These are phyloP conservation scores for Fusarium sp. DNA, from an alignment of 2,329 filamentous ascomycete species.

Conservation along the genomic window DNA sequence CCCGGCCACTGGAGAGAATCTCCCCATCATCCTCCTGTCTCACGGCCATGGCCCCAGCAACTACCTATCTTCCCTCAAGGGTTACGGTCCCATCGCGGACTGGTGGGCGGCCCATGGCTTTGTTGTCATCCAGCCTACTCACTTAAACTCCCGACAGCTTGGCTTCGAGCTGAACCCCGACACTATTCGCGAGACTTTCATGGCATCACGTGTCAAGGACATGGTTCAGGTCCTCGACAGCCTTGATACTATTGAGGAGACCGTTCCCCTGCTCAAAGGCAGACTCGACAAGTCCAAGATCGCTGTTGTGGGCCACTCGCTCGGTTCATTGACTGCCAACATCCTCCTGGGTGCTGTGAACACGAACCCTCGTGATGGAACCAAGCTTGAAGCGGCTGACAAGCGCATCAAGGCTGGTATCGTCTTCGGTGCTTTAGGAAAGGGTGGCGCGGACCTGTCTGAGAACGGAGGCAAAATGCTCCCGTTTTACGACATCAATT, in stretches of 20 bases:
- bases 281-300: slow-evolving; percentile 45
- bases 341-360: slow-evolving; percentile 44
- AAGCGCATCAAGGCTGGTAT: slow-evolving; percentile 48
- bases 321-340: slow-evolving; percentile 40
- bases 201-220: slow-evolving; percentile 43
- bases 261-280: slow-evolving; percentile 42
- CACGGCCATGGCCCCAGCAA: slow-evolving; percentile 50
- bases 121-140: slow-evolving; percentile 50
- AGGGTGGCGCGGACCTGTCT: slow-evolving; percentile 27
- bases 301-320: slow-evolving; percentile 47
- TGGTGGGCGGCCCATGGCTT: slow-evolving; percentile 51
- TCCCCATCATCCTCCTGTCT: slow-evolving; percentile 48
- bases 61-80: slow-evolving; percentile 47
- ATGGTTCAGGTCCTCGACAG: slow-evolving; percentile 45
- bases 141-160: slow-evolving; percentile 44
- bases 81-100: slow-evolving; percentile 45
- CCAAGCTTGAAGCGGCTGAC: slow-evolving; percentile 25
- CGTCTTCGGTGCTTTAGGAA: slow-evolving; percentile 43
- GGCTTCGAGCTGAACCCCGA: slow-evolving; percentile 7
- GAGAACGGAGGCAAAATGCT: slow-evolving; percentile 34
- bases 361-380: slow-evolving; percentile 42
- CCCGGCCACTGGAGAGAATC: slow-evolving; percentile 21
- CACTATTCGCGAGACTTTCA: slow-evolving; percentile 36
- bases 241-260: slow-evolving; percentile 43
- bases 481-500: slow-evolving; percentile 41